Percentiles rank a stretch among this genome's conserved stretches.
phyloP scores from a whole-genome alignment of 805 yeast species.

The Wickerhamiella sergipiensis region DNA sequence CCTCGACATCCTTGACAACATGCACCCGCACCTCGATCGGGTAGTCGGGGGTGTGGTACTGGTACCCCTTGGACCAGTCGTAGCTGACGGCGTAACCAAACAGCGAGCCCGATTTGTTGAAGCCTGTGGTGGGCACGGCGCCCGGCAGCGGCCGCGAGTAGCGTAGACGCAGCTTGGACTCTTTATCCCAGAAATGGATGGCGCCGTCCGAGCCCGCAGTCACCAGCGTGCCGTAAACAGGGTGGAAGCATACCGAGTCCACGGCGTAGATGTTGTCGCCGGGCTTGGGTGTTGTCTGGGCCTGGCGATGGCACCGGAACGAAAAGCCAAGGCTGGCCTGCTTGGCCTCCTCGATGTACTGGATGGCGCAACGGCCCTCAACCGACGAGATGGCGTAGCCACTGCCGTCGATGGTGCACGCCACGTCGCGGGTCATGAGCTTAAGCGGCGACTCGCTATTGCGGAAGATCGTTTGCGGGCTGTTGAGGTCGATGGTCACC shows the following conservation, averaged over 20 bases:
- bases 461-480: conserved; percentile 74
- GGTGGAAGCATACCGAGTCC: conserved; percentile 75
- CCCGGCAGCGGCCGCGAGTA: conserved; percentile 46
- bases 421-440: conserved; percentile 71
- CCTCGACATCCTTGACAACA: conserved; percentile 74
- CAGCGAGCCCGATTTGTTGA: conserved; percentile 70
- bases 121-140: conserved; percentile 62
- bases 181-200: conserved; percentile 92
- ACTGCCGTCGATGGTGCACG: conserved; percentile 82
- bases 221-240: conserved; percentile 75
- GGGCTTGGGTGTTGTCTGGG: conserved; percentile 33
- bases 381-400: conserved; percentile 89
- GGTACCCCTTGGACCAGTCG: conserved; percentile 85
- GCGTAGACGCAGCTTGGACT: conserved; percentile 73
- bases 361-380: conserved; percentile 93
- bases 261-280: conserved; percentile 67
- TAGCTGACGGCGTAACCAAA: conserved; percentile 87
- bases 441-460: conserved; percentile 64
- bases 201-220: conserved; percentile 95
- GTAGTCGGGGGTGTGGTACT: conserved; percentile 58
- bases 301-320: conserved; percentile 86
- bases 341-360: conserved; percentile 59
- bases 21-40: conserved; percentile 72
- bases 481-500: conserved; percentile 53
- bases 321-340: conserved; percentile 56